These are phyloP conservation scores for Penicillium macrosclerotiorum DNA, from an alignment of 495 filamentous ascomycete genomes.

Conservation along the genomic window DNA sequence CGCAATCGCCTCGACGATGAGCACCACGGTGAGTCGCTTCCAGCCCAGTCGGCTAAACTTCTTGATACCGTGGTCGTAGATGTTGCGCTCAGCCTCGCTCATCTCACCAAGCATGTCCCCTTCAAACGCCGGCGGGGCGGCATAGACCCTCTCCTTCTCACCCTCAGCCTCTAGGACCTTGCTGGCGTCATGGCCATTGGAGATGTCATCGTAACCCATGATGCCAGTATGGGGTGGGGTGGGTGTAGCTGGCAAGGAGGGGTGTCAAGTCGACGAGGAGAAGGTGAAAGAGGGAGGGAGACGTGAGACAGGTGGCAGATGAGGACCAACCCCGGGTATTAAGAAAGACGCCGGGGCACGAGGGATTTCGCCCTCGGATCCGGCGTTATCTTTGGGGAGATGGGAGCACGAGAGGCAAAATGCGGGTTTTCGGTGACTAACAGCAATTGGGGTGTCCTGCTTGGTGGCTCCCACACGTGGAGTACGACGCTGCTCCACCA, in stretches of 20 bases:
- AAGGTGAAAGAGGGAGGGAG: background rate
- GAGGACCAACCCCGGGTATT: conserved; percentile 5
- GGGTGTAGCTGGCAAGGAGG: background rate
- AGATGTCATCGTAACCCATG: conserved; percentile 29
- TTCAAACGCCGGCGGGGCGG: conserved; percentile 26
- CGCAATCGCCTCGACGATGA: conserved; percentile 66
- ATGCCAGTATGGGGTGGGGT: background rate
- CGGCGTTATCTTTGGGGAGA: conserved; percentile 18
- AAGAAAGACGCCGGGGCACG: conserved; percentile 1
- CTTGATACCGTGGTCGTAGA: conserved; percentile 27
- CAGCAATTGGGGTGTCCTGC: background rate
- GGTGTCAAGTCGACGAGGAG: background rate
- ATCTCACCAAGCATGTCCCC: conserved; percentile 31
- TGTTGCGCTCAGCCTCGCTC: conserved; percentile 28
- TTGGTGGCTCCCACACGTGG: conserved; percentile 24
- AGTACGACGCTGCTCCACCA: conserved; percentile 30
- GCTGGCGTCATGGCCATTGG: conserved; percentile 19
- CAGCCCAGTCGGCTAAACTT: conserved; percentile 37
- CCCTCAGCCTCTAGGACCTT: conserved; percentile 19
- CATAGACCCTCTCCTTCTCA: conserved; percentile 21
- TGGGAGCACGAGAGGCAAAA: conserved; percentile 1
- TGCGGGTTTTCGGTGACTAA: conserved; percentile 13
- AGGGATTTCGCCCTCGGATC: conserved; percentile 8
- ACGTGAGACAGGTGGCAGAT: background rate
- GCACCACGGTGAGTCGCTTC: conserved; percentile 39